Base-by-base conservation (phyloP, 2,329 filamentous ascomycete species). In the Penicillium sp. region DNA sequence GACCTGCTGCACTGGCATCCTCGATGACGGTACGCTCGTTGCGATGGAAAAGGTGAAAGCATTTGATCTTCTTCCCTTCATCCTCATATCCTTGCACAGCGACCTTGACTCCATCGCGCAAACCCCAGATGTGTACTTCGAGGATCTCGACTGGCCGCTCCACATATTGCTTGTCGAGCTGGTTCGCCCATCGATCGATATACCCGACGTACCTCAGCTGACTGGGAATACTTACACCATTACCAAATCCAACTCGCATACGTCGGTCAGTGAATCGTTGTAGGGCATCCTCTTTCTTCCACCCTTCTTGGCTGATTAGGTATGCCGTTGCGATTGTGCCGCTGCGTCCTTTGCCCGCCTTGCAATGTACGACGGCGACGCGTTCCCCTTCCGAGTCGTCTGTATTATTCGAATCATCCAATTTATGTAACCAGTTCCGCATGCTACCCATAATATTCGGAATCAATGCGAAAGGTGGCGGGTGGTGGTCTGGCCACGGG, bases 401-500 rank as follows among this genome's bases (percentile, higher is more conserved):
- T 6, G 9, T n/a, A 37, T 71, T 52, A 2, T 55, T 51, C 11
- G 67, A 52, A 3, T 66, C 62, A 11, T 50, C 59, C 1, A 71
- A 68, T 0, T 75, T 71, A 43, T 82, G 79, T 49, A 95, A 72
- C 91, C 93, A 97, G 67, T 93, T 90, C 56, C 90, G 83, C 92
- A 99, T 97, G 66, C 89, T 90, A 1, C 87, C 92, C 83, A 97
- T 87, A 58, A 97, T 92, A 75, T 91, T 81, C 0, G 93, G 93
- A 31, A 99, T 87, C 18, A 97, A 80, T 19, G 86, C 83, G 67
- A 99, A 99, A 0, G 94, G 94, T 48, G 94, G 94, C 3, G 94
- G 94, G 71, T 99, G 94, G 70, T 99, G 94, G 71, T 99, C 94
- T 0, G 94, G 94, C 86, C 91, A 99, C 0, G 94, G 94, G 68